Conservation (phyloP, 768 basidiomycete genomes). For the Mycena capillaripes region DNA sequence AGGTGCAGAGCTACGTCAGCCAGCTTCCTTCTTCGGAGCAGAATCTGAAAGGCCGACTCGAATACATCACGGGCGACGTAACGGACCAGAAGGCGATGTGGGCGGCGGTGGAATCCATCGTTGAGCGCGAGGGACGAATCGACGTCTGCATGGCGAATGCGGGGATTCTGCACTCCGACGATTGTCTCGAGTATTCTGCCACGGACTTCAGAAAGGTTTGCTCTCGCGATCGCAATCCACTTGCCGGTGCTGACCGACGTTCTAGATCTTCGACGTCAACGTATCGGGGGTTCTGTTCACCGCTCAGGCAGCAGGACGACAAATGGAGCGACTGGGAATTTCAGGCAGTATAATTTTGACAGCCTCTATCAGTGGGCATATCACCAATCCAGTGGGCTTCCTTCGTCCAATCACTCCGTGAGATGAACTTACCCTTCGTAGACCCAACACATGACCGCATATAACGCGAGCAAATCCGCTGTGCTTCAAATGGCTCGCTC, state of each 20-base stretch:
- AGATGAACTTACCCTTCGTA: conserved; percentile 35
- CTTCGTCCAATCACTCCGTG: not conserved
- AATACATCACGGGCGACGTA: conserved; percentile 78
- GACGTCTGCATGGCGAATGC: conserved; percentile 88
- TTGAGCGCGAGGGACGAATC: conserved; percentile 75
- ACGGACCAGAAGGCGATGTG: conserved; percentile 72
- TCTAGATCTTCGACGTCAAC: conserved; percentile 68
- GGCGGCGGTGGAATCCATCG: conserved; percentile 69
- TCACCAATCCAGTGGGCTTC: conserved; percentile 73
- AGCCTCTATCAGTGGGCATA: conserved; percentile 71
- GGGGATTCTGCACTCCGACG: conserved; percentile 73
- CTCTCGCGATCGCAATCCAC: conserved; percentile 56
- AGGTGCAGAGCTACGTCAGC: conserved; percentile 63
- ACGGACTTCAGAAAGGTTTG: conserved; percentile 73
- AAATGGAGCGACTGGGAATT: conserved; percentile 64
- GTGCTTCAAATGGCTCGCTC: conserved; percentile 83
- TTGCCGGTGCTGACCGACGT: not conserved
- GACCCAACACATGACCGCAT: conserved; percentile 77
- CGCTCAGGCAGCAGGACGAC: conserved; percentile 70
- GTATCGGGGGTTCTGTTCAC: conserved; percentile 65
- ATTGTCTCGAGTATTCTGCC: conserved; percentile 76
- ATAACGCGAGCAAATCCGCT: conserved; percentile 81
- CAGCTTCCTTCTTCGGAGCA: conserved; percentile 44
- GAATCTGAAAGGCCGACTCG: conserved; percentile 45
- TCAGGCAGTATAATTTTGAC: conserved; percentile 71